These are phyloP conservation scores for Globisporangium echinulatum DNA, from an alignment of 352 stramenopile species.

Conservation along the genomic window DNA sequence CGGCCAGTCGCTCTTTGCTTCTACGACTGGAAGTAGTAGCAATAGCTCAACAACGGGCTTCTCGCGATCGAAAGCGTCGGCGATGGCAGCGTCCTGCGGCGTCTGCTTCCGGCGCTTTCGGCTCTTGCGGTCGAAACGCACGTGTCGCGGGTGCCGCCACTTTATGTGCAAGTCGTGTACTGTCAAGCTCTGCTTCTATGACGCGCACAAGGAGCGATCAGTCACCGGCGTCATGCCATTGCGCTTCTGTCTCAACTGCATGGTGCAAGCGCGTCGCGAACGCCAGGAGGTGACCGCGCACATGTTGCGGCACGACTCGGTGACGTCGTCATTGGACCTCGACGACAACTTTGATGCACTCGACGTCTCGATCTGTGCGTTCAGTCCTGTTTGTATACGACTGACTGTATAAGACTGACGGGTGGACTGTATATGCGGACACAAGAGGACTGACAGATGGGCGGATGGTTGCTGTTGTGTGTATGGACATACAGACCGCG, in stretches of 20 bases:
- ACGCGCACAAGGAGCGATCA: slow-evolving; percentile 26
- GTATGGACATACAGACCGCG: slow-evolving; percentile 1
- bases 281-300: slow-evolving; percentile 10
- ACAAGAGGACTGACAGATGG: neutral
- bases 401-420: neutral
- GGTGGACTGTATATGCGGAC: neutral
- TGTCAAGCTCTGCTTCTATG: slow-evolving; percentile 22
- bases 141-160: slow-evolving; percentile 21
- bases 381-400: neutral
- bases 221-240: slow-evolving; percentile 19
- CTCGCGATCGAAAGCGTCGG: slow-evolving; percentile 1
- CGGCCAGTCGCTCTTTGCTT: neutral
- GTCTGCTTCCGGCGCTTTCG: slow-evolving; percentile 33
- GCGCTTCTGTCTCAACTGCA: slow-evolving; percentile 33
- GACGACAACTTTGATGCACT: slow-evolving; percentile 2
- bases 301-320: slow-evolving; percentile 5
- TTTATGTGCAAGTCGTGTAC: slow-evolving; percentile 31
- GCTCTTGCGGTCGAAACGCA: slow-evolving; percentile 28
- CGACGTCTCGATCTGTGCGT: slow-evolving; percentile 14
- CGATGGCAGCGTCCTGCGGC: slow-evolving; percentile 18
- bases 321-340: slow-evolving; percentile 5
- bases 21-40: neutral
- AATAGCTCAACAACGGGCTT: neutral
- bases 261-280: slow-evolving; percentile 19
- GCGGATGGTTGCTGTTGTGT: neutral